Percentiles rank a stretch among this genome's conserved stretches.
Conservation (phyloP, 2,329 filamentous ascomycete genomes). For the Colletotrichum somersetense region DNA sequence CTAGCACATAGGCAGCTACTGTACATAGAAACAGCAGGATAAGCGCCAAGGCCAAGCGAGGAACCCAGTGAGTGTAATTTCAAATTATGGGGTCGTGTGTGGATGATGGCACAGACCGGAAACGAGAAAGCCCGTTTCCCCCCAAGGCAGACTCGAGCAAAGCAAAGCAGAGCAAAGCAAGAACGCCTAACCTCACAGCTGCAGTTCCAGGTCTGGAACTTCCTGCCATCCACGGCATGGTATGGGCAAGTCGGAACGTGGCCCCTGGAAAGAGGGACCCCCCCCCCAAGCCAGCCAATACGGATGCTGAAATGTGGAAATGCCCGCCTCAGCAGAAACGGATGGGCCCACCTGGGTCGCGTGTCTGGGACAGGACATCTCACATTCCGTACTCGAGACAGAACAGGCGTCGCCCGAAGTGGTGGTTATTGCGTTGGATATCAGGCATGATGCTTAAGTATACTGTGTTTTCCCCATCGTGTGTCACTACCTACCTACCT, state of each 20-base stretch:
- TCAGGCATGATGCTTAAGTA: too few species aligned
- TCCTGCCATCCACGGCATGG: conserved; percentile 11
- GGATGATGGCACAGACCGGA: conserved; percentile 19
- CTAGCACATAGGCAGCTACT: too few species aligned
- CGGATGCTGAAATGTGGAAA: background rate
- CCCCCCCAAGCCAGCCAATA: background rate
- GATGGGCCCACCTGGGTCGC: background rate
- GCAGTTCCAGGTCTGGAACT: conserved; percentile 7
- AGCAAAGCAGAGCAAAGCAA: background rate
- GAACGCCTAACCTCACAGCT: conserved; percentile 31
- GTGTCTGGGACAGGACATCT: background rate
- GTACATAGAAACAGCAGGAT: background rate
- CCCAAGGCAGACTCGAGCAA: conserved; percentile 37
- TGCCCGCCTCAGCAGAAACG: conserved; percentile 8
- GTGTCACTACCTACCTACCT: too few species aligned
- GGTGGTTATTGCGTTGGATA: too few species aligned
- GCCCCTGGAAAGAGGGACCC: conserved; percentile 12
- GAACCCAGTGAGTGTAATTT: conserved; percentile 30
- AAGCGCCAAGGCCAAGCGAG: conserved; percentile 36
- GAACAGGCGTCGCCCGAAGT: too few species aligned
- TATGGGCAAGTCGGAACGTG: background rate
- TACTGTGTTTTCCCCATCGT: too few species aligned
- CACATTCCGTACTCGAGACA: background rate
- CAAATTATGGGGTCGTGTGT: conserved; percentile 32
- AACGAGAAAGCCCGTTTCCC: conserved; percentile 25